A percentile compares a stretch with the other conserved stretches of the same genome.
Evolutionary conservation across 495 filamentous ascomycete species (phyloP).

Genomic region (Aspergillus sclerotioniger): DNA sequence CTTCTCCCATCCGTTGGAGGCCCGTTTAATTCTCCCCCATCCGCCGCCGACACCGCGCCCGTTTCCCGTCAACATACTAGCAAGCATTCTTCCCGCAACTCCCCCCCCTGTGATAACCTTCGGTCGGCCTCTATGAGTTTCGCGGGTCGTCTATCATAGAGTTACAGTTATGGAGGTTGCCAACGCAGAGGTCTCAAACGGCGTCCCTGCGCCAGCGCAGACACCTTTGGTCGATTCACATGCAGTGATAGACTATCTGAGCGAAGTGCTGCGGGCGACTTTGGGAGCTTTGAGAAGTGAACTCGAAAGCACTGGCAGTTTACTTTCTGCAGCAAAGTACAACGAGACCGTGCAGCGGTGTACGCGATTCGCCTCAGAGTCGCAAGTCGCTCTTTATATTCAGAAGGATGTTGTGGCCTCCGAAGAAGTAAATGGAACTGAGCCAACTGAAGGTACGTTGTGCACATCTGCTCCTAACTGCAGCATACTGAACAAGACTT

Average conservation of each 20-base stretch:
- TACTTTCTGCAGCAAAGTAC: slow-evolving; percentile 69
- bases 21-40: not conserved
- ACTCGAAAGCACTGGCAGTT: slow-evolving; percentile 73
- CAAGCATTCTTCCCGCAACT: not conserved
- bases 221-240: slow-evolving; percentile 53
- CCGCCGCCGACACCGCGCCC: slow-evolving; percentile 10
- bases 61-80: not conserved
- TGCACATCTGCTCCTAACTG: not conserved
- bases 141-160: slow-evolving; percentile 23
- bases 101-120: not conserved
- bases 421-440: slow-evolving; percentile 50
- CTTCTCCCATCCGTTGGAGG: not conserved
- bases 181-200: slow-evolving; percentile 46
- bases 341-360: slow-evolving; percentile 83
- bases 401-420: slow-evolving; percentile 71
- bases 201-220: slow-evolving; percentile 39
- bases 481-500: slow-evolving; percentile 8
- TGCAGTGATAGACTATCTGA: slow-evolving; percentile 73
- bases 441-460: slow-evolving; percentile 44
- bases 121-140: slow-evolving; percentile 30
- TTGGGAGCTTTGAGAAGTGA: slow-evolving; percentile 81
- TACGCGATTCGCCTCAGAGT: slow-evolving; percentile 82
- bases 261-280: slow-evolving; percentile 73
- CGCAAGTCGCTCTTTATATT: slow-evolving; percentile 84
- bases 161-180: slow-evolving; percentile 49